Conservation (phyloP, 768 basidiomycete genomes). For the Neoboletus subvelutipes region DNA sequence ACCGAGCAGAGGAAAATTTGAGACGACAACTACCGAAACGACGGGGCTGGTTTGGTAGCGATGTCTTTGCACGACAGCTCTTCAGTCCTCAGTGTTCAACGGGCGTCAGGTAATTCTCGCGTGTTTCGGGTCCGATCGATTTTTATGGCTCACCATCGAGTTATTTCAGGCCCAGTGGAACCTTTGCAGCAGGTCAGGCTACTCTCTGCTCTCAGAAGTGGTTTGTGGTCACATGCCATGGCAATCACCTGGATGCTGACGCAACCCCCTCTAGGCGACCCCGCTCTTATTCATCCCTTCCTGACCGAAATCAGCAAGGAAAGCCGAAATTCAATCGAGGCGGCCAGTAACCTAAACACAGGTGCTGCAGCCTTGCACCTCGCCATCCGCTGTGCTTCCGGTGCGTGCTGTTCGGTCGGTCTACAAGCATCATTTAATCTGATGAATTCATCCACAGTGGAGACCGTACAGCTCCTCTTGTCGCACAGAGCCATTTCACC, state of each 20-base stretch:
- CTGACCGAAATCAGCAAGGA: conserved; percentile 74
- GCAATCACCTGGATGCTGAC: neutral
- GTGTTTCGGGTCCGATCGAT: neutral
- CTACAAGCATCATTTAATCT: neutral
- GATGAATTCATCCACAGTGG: conserved; percentile 39
- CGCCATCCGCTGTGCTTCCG: conserved; percentile 77
- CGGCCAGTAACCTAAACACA: conserved; percentile 54
- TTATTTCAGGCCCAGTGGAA: conserved; percentile 27
- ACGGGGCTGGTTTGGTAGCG: neutral
- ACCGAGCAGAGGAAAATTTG: neutral
- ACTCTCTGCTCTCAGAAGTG: conserved; percentile 59
- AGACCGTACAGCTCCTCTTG: conserved; percentile 67
- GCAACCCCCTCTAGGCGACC: conserved; percentile 53
- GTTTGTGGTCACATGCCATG: conserved; percentile 33
- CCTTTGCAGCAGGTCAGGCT: conserved; percentile 66
- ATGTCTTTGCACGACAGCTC: conserved; percentile 21
- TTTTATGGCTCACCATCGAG: conserved; percentile 5
- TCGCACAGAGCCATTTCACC: conserved; percentile 77
- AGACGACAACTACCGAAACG: neutral
- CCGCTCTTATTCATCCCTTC: conserved; percentile 77
- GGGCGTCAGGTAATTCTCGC: conserved; percentile 13
- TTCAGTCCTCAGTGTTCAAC: conserved; percentile 23
- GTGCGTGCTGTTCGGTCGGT: conserved; percentile 40
- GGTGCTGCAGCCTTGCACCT: conserved; percentile 78
- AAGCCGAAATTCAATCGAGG: conserved; percentile 49